Evolutionary conservation across 1,139 yeast species (phyloP), one percentile per base, ranked within the genome.

Genomic region (Sugiyamaella grinbergsii): DNA sequence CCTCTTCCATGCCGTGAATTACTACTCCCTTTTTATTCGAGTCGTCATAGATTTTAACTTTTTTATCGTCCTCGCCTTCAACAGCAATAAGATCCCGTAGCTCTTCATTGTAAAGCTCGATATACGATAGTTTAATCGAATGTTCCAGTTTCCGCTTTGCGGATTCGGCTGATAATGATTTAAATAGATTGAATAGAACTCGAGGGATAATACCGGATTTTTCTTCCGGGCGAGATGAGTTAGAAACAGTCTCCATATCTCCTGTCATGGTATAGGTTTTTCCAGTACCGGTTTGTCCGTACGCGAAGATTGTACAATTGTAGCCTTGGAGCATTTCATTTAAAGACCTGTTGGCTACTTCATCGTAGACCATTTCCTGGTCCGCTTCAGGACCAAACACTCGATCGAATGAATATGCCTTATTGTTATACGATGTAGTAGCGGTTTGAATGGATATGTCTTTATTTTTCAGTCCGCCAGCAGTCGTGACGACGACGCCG

Each of bases 271-370:
- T 88, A 62, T 83, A 71, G 0, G 96, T 87, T 62, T 87, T 87
- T 2, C 95, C 95, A 0, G 95, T 84, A 11, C 95, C 95, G 0
- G 95, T 88, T 68, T 88, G 95, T 8, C 96, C 95, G 65, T 88
- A 88, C 0, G 95, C 95, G 60, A 88, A 76, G 4, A 89, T 77
- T 0, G 96, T 86, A 51, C 90, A 89, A 52, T 62, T 65, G 18
- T 22, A 45, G 11, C 49, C 49, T 8, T 37, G 43, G 16, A 45
- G 49, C 59, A 85, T 85, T 28, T 77, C 71, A 60, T 84, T 83
- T 58, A 51, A 38, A 11, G 51, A 51, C 15, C 34, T 43, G 24
- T 36, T 42, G 22, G 83, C 86, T 5, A 81, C 81, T 13, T 77
- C 76, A 10, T 79, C 76, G 58, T 79, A 84, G 0, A 84, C 63